phyloP scores from a whole-genome alignment of 805 yeast species.

The Metschnikowia anglica region DNA sequence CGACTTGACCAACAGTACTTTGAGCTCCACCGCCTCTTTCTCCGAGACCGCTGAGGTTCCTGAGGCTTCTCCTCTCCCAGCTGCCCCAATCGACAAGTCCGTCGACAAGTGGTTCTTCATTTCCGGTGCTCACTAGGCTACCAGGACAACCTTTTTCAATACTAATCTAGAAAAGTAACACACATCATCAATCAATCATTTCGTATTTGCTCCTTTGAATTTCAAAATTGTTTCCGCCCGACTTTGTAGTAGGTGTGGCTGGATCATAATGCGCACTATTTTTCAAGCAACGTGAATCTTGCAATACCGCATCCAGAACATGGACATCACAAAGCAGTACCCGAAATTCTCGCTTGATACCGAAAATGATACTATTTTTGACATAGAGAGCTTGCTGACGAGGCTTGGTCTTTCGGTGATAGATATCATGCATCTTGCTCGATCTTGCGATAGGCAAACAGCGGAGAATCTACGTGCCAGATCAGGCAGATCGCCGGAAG shows the following conservation, averaged over 20 bases:
- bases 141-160: background rate
- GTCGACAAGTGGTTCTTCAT: conserved; percentile 99
- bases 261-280: background rate
- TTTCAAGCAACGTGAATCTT: background rate
- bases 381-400: conserved; percentile 4
- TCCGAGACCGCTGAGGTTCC: conserved; percentile 55
- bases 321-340: conserved; percentile 12
- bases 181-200: too few relatives aligned
- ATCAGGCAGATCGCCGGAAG: conserved; percentile 9
- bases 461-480: conserved; percentile 6
- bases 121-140: conserved; percentile 62
- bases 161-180: too few relatives aligned
- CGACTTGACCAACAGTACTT: conserved; percentile 51
- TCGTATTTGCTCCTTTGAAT: too few relatives aligned
- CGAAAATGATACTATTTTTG: conserved; percentile 3
- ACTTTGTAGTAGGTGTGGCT: conserved; percentile 1
- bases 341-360: background rate
- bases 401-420: conserved; percentile 10
- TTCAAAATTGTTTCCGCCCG: background rate
- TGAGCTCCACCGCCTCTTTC: conserved; percentile 50
- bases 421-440: conserved; percentile 4
- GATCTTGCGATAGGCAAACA: conserved; percentile 1
- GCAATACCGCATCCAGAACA: background rate
- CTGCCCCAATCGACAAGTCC: conserved; percentile 95
- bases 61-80: conserved; percentile 66